A percentile compares a stretch with the other conserved stretches of the same genome.
Conservation (phyloP, 1,284 basidiomycete species). For the Sanghuangporus baumii region DNA sequence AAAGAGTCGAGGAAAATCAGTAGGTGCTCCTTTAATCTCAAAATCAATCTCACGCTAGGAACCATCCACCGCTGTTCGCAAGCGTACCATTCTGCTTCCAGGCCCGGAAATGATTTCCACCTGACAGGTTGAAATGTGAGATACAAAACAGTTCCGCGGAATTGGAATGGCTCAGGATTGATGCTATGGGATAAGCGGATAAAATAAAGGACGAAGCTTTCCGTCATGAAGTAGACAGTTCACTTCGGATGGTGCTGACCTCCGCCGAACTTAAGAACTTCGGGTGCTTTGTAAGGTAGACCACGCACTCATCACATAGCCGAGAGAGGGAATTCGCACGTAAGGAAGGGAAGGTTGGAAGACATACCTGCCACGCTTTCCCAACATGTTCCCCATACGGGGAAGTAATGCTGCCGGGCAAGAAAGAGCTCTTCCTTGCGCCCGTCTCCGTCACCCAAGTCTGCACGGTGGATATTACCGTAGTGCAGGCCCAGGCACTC, state of each 20-base stretch:
- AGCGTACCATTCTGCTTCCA: slow-evolving; percentile 43
- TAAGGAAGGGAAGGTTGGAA: neutral
- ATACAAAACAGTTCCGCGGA: neutral
- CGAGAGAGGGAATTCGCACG: neutral
- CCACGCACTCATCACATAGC: no score
- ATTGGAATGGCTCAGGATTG: neutral
- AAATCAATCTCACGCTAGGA: slow-evolving; percentile 33
- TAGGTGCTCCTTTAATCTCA: neutral
- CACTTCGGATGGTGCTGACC: neutral
- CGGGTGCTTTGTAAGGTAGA: no score
- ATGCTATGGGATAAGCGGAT: neutral
- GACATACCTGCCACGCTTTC: slow-evolving; percentile 34
- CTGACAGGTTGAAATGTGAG: slow-evolving; percentile 17
- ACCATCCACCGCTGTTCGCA: slow-evolving; percentile 41
- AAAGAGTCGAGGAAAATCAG: neutral
- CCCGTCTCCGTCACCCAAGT: slow-evolving; percentile 42
- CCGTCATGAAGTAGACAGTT: neutral
- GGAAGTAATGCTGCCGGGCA: slow-evolving; percentile 39
- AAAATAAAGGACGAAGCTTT: neutral
- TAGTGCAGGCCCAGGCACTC: slow-evolving; percentile 43
- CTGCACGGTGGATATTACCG: slow-evolving; percentile 38
- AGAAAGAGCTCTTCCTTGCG: slow-evolving; percentile 37
- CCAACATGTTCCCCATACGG: slow-evolving; percentile 41
- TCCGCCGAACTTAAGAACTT: no score
- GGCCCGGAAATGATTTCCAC: slow-evolving; percentile 43